phyloP scores from a whole-genome alignment of 257 asterid species.

The Fraxinus excelsior region DNA sequence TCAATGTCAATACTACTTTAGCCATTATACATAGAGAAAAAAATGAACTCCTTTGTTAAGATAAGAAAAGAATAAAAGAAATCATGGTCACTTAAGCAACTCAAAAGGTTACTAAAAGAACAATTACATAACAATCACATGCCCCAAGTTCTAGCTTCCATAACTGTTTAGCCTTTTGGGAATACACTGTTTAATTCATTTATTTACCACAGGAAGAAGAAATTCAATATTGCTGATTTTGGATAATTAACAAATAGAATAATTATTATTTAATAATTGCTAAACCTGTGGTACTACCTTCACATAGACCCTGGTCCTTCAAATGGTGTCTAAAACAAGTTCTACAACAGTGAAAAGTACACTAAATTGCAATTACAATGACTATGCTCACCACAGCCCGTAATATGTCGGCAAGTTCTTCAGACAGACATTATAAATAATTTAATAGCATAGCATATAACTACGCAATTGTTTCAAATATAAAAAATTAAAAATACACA shows the following conservation, averaged over 20 bases:
- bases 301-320: background rate
- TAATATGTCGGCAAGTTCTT: background rate
- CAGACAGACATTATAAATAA: background rate
- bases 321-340: background rate
- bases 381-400: background rate
- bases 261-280: no score
- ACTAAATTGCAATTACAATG: background rate
- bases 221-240: background rate
- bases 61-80: constrained; percentile 6
- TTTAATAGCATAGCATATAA: background rate
- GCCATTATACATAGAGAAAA: background rate
- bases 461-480: background rate
- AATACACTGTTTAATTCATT: background rate
- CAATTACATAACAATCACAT: background rate
- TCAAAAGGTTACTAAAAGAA: background rate
- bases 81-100: background rate
- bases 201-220: background rate
- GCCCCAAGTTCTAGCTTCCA: background rate
- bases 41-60: constrained; percentile 1
- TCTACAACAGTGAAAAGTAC: background rate
- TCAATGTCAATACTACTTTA: constrained; percentile 1
- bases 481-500: background rate
- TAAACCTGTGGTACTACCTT: background rate
- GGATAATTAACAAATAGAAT: background rate
- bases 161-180: background rate